Percentiles rank a stretch among this genome's conserved stretches.
These are phyloP conservation scores for Tagetes patula DNA, from an alignment of 129 eudicot species.

Conservation along the genomic window DNA sequence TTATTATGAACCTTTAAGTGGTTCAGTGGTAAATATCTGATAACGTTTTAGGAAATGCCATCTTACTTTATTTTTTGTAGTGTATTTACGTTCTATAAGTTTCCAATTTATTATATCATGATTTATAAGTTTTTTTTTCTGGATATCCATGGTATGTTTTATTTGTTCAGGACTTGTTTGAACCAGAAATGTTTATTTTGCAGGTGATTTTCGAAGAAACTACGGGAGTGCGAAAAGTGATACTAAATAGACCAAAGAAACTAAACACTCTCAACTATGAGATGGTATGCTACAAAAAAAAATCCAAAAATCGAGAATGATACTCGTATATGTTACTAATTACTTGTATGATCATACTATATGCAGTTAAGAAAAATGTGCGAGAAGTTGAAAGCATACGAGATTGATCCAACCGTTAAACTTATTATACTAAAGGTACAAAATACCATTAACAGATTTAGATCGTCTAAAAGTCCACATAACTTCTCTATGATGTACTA, in stretches of 20 bases:
- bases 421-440: constrained; percentile 46
- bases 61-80: too few species aligned
- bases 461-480: not conserved
- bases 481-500: not conserved
- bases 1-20: too few species aligned
- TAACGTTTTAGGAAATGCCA: too few species aligned
- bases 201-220: constrained; percentile 44
- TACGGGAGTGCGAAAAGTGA: constrained; percentile 38
- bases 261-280: constrained; percentile 45
- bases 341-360: not conserved
- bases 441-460: not conserved
- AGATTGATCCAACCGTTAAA: constrained; percentile 45
- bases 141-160: not conserved
- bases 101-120: not conserved
- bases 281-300: constrained; percentile 30
- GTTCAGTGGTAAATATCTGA: too few species aligned
- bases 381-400: constrained; percentile 30
- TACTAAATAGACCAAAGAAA: constrained; percentile 45
- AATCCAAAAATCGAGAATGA: not conserved
- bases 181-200: not conserved
- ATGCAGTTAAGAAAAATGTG: constrained; percentile 38
- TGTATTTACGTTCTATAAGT: not conserved
- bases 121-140: not conserved
- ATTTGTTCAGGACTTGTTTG: not conserved
- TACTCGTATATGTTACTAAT: not conserved